Evolutionary conservation across 2,329 filamentous ascomycete species (phyloP).

Genomic region (Dryadomyces sulphureus): DNA sequence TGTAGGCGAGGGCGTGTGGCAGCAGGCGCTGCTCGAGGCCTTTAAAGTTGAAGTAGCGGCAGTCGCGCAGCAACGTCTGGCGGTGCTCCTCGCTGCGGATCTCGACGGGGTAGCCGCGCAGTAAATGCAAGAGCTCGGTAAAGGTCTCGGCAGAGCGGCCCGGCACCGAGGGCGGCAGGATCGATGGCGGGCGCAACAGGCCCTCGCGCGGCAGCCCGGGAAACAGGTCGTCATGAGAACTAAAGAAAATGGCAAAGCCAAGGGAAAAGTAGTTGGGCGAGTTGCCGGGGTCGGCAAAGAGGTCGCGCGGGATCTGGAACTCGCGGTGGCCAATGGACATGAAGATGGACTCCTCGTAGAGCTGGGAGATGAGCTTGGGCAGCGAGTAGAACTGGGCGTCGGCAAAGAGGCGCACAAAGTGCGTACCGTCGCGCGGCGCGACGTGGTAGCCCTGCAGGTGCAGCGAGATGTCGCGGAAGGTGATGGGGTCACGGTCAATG

Average conservation of each 20-base stretch:
- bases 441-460: slow-evolving; percentile 91
- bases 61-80: slow-evolving; percentile 64
- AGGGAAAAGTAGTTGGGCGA: slow-evolving; percentile 93
- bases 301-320: slow-evolving; percentile 79
- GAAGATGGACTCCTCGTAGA: slow-evolving; percentile 85
- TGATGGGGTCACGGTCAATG: slow-evolving; percentile 83
- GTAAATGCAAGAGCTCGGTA: slow-evolving; percentile 62
- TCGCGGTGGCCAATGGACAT: slow-evolving; percentile 76
- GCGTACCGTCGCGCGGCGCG: slow-evolving; percentile 61
- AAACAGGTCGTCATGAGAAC: slow-evolving; percentile 63
- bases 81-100: slow-evolving; percentile 67
- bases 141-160: slow-evolving; percentile 75
- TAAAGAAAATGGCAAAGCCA: slow-evolving; percentile 80
- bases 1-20: slow-evolving; percentile 60
- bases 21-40: slow-evolving; percentile 81
- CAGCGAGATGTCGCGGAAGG: slow-evolving; percentile 76
- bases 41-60: slow-evolving; percentile 85
- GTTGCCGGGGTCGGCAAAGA: slow-evolving; percentile 76
- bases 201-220: slow-evolving; percentile 68
- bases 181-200: slow-evolving; percentile 73
- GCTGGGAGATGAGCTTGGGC: slow-evolving; percentile 75
- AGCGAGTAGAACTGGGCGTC: slow-evolving; percentile 84
- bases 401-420: slow-evolving; percentile 85
- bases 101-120: slow-evolving; percentile 70
- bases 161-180: slow-evolving; percentile 67